Conservation (phyloP, 768 basidiomycete genomes). For the Gloeophyllum trabeum region DNA sequence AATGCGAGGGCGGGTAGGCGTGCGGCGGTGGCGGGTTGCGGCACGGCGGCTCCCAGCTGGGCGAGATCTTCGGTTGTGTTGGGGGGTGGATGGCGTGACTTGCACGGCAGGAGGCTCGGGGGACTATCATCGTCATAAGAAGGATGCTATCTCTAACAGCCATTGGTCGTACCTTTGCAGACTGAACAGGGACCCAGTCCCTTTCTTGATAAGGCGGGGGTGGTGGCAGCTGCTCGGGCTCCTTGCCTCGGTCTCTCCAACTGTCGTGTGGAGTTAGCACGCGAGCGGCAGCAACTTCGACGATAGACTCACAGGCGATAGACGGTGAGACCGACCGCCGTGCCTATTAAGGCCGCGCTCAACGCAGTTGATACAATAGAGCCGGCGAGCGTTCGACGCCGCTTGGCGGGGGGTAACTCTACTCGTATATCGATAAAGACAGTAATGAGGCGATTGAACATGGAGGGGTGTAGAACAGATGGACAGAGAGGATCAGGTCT, state of each 20-base stretch:
- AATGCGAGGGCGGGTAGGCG: constrained; percentile 14
- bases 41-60: constrained; percentile 25
- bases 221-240: constrained; percentile 23
- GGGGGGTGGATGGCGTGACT: constrained; percentile 26
- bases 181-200: constrained; percentile 34
- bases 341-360: constrained; percentile 77
- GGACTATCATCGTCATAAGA: no score
- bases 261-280: constrained; percentile 21
- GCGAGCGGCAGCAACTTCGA: not conserved
- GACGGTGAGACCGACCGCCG: constrained; percentile 78
- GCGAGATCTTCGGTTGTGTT: constrained; percentile 24
- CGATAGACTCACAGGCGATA: constrained; percentile 62
- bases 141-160: no score
- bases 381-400: constrained; percentile 71
- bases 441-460: constrained; percentile 14
- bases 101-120: constrained; percentile 18
- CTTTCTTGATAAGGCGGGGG: constrained; percentile 62
- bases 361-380: constrained; percentile 77
- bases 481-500: not conserved
- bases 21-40: constrained; percentile 24
- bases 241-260: constrained; percentile 71
- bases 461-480: constrained; percentile 11
- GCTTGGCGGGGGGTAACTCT: constrained; percentile 71
- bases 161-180: constrained; percentile 21
- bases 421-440: constrained; percentile 18